Evolutionary conservation across 345 rosid species (phyloP), one percentile per base, ranked within the genome.

Genomic region (Salix purpurea): DNA sequence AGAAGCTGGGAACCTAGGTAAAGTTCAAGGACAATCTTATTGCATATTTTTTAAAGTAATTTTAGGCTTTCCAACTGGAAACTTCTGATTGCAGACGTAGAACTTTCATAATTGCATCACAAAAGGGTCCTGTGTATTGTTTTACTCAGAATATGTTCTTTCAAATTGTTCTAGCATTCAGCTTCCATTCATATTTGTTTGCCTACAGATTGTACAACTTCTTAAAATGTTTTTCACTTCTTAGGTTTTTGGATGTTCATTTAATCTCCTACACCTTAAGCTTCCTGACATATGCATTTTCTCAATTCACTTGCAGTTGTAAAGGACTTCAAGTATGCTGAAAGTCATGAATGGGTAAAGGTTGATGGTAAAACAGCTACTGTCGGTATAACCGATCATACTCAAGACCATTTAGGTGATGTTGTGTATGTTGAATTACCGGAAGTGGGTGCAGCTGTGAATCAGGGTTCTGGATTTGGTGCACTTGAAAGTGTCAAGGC

Each of bases 401-500:
- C 99, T 5, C 98, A 96, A 77, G 96, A 91, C 76, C 99, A 96
- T 81, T 85, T 96, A 67, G 99, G 99, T 1, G 98, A 96, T 84
- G 99, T 96, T 16, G 98, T 96, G 72, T 96, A 87, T 77, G 97
- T 92, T 10, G 99, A 96, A 80, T 78, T 94, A 67, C 98, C 98
- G 8, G 98, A 94, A 23, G 86, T 89, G 70, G 98, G 98, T 68
- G 77, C 80, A 54, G 8, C 84, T 1, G 91, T 94, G 69, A 79
- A 80, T 9, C 94, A 96, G 62, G 99, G 97, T 6, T 80, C 75
- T 72, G 76, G 95, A 70, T 96, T 96, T 76, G 98, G 99, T 48
- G 99, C 99, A 0, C 97, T 96, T 54, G 99, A 96, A 81, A 96
- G 99, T 79, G 99, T 96, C 67, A 96, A 96, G 90, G 99, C 99